Evolutionary conservation across 2,329 filamentous ascomycete species (phyloP).

Genomic region (Cadophora gregata): DNA sequence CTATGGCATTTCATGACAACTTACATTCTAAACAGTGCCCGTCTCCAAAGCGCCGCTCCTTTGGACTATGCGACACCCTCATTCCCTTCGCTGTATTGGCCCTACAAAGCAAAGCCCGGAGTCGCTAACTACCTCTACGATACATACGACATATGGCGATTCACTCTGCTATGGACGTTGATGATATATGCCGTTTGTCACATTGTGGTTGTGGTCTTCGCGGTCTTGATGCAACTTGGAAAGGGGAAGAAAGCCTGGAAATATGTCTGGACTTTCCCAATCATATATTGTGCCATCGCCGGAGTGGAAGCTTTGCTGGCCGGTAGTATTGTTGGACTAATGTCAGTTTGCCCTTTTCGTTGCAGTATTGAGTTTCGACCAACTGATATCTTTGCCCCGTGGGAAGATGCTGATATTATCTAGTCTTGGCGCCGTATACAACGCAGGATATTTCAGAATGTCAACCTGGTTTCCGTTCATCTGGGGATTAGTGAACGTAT

Average conservation of each 20-base stretch:
- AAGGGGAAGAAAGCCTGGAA: slow-evolving; percentile 44
- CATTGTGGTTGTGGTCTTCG: slow-evolving; percentile 60
- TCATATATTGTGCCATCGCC: slow-evolving; percentile 64
- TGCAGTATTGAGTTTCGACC: background rate
- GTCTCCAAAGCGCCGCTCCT: slow-evolving; percentile 39
- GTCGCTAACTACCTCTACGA: slow-evolving; percentile 61
- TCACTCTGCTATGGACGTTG: slow-evolving; percentile 73
- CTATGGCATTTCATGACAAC: slow-evolving; percentile 12
- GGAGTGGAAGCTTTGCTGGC: slow-evolving; percentile 69
- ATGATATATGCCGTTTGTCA: slow-evolving; percentile 69
- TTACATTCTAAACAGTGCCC: slow-evolving; percentile 33
- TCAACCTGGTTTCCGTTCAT: slow-evolving; percentile 77
- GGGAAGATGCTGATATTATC: background rate
- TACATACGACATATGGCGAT: slow-evolving; percentile 69
- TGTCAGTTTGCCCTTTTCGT: slow-evolving; percentile 56
- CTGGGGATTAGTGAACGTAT: slow-evolving; percentile 70
- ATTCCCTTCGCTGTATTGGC: slow-evolving; percentile 75
- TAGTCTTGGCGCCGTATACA: slow-evolving; percentile 67
- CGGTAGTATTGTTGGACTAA: slow-evolving; percentile 69
- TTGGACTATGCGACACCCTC: slow-evolving; percentile 63
- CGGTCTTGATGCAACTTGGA: slow-evolving; percentile 61
- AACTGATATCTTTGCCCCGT: background rate
- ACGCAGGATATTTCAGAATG: slow-evolving; percentile 73
- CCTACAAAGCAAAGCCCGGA: slow-evolving; percentile 51
- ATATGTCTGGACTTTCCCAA: slow-evolving; percentile 61